Percentiles rank a stretch among this genome's conserved stretches.
These are phyloP conservation scores for Cercophora samala DNA, from an alignment of 495 filamentous ascomycete species.

Conservation along the genomic window DNA sequence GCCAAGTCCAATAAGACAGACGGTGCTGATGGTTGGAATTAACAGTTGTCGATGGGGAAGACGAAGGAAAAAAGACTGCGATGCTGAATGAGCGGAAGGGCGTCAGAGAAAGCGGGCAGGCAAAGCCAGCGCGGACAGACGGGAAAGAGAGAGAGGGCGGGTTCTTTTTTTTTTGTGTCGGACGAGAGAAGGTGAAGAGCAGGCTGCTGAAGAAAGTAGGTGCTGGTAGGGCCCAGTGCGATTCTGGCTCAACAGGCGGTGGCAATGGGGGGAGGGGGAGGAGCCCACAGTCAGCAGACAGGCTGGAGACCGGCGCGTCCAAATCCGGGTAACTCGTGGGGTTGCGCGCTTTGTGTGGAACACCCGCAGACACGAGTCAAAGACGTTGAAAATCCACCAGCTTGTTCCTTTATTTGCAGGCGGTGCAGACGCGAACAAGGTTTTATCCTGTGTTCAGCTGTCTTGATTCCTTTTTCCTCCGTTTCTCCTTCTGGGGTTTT, in stretches of 20 bases:
- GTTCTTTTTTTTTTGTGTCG: not conserved
- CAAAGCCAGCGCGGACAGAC: constrained; percentile 19
- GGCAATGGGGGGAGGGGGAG: not conserved
- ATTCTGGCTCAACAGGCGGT: constrained; percentile 11
- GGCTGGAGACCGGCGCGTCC: constrained; percentile 6
- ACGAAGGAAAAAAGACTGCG: constrained; percentile 24
- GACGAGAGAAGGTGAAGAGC: not conserved
- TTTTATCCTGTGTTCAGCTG: constrained; percentile 10
- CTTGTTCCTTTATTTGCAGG: not conserved
- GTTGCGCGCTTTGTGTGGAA: constrained; percentile 3
- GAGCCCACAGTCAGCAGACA: not conserved
- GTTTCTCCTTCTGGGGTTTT: not conserved
- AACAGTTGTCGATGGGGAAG: constrained; percentile 22
- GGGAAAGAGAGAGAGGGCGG: constrained; percentile 18
- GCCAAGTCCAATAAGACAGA: constrained; percentile 20
- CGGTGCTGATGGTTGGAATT: constrained; percentile 20
- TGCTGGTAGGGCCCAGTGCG: constrained; percentile 8
- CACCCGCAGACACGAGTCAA: constrained; percentile 10
- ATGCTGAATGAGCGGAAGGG: constrained; percentile 34
- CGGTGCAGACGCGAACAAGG: constrained; percentile 6
- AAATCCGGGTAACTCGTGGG: constrained; percentile 12
- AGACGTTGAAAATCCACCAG: constrained; percentile 3
- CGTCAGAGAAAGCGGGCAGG: constrained; percentile 23
- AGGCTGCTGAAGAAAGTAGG: not conserved
- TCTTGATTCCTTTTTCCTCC: not conserved